Evolutionary conservation across 78 protist genomes (phyloP).

Genomic region (Dictyostelium firmibasis): DNA sequence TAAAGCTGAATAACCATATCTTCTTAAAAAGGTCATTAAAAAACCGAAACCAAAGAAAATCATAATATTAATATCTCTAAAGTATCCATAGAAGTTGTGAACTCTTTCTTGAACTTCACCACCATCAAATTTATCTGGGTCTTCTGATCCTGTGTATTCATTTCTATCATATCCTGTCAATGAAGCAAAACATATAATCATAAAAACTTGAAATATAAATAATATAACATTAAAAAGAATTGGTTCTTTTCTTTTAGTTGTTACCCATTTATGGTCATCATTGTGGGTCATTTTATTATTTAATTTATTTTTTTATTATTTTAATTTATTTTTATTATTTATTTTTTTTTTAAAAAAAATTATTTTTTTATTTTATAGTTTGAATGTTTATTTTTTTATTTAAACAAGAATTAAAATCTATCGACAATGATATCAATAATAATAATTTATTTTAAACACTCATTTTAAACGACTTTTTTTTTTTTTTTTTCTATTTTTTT

Average conservation of each 20-base stretch:
- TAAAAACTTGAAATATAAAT: constrained; percentile 44
- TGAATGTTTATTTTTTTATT: no score
- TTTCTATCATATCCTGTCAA: constrained; percentile 29
- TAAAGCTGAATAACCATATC: constrained; percentile 84
- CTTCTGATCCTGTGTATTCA: background rate
- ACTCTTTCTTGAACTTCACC: background rate
- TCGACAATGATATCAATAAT: background rate
- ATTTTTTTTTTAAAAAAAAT: no score
- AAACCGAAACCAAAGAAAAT: constrained; percentile 97
- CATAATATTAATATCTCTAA: constrained; percentile 93
- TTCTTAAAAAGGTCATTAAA: constrained; percentile 89
- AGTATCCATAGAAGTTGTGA: constrained; percentile 60
- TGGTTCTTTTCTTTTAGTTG: background rate
- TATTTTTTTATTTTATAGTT: no score
- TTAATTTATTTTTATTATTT: no score
- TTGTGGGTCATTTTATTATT: background rate
- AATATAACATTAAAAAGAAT: background rate
- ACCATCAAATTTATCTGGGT: background rate
- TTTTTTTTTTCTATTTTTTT: no score
- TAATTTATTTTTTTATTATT: no score
- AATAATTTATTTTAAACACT: background rate
- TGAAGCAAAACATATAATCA: constrained; percentile 20
- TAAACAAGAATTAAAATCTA: background rate
- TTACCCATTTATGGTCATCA: background rate
- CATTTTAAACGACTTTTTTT: background rate